Percentiles rank a stretch among this genome's conserved stretches.
Evolutionary conservation across 176 grass and related monocot species (phyloP).

Genomic region (Avena insularis): DNA sequence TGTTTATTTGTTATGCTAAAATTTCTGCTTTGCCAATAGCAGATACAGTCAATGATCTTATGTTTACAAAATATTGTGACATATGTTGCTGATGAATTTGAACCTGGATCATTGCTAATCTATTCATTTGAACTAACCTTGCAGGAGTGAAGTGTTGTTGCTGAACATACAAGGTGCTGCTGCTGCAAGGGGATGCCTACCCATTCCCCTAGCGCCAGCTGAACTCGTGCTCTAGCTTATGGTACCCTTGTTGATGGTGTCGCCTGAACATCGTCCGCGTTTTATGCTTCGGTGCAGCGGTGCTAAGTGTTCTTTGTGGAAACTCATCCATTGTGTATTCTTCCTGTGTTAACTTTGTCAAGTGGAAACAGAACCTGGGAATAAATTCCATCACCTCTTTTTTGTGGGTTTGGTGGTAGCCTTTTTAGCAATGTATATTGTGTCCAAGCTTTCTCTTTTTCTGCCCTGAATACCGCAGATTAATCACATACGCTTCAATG

Average conservation of each 20-base stretch:
- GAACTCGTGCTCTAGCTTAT: constrained; percentile 10
- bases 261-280: background rate
- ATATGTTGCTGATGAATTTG: background rate
- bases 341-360: constrained; percentile 6
- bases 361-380: constrained; percentile 9
- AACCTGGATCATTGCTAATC: background rate
- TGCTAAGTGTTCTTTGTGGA: constrained; percentile 1
- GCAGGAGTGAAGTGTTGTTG: constrained; percentile 46
- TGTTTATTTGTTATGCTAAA: constrained; percentile 1
- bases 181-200: background rate
- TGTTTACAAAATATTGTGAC: background rate
- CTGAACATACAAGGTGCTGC: background rate
- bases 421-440: background rate
- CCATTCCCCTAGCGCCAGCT: background rate
- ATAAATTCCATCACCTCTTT: constrained; percentile 32
- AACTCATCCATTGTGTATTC: constrained; percentile 22
- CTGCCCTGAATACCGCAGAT: background rate
- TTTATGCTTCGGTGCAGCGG: background rate
- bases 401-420: constrained; percentile 8
- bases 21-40: background rate
- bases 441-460: background rate
- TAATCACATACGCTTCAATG: background rate
- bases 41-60: background rate
- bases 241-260: constrained; percentile 8
- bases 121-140: constrained; percentile 5